These are phyloP conservation scores for Chondrus crispus DNA, from an alignment of 23 red algal species.

Conservation along the genomic window DNA sequence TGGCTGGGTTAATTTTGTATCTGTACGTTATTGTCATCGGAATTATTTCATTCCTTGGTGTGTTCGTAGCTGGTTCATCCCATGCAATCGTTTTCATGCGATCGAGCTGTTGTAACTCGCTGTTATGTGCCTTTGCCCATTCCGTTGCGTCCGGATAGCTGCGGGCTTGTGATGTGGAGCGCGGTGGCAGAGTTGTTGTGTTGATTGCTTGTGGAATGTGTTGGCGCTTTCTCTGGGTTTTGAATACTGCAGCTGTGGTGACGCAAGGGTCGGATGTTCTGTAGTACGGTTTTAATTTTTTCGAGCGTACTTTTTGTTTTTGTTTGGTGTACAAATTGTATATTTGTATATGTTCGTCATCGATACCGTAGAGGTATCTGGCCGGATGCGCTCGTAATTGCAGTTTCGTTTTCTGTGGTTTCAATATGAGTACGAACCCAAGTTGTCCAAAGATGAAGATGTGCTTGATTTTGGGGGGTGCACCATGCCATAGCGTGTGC, in stretches of 20 bases:
- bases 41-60: neutral
- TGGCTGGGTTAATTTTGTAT: neutral
- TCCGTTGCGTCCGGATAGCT: neutral
- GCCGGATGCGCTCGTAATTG: neutral
- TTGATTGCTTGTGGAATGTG: neutral
- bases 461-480: neutral
- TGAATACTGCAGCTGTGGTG: too few relatives aligned
- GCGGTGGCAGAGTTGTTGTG: neutral
- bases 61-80: too few relatives aligned
- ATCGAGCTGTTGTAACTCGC: neutral
- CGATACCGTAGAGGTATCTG: neutral
- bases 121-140: conserved; percentile 3
- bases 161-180: neutral
- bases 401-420: neutral
- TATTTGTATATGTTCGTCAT: neutral
- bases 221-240: too few relatives aligned
- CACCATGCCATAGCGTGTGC: neutral
- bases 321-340: neutral
- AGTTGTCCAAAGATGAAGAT: neutral
- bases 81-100: neutral
- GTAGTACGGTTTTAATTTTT: too few relatives aligned
- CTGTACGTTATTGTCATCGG: neutral
- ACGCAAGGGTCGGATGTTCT: too few relatives aligned
- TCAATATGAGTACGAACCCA: neutral
- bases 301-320: neutral